These are phyloP conservation scores for Puccinia brachypodii DNA, from an alignment of 1,284 basidiomycete species.

Conservation along the genomic window DNA sequence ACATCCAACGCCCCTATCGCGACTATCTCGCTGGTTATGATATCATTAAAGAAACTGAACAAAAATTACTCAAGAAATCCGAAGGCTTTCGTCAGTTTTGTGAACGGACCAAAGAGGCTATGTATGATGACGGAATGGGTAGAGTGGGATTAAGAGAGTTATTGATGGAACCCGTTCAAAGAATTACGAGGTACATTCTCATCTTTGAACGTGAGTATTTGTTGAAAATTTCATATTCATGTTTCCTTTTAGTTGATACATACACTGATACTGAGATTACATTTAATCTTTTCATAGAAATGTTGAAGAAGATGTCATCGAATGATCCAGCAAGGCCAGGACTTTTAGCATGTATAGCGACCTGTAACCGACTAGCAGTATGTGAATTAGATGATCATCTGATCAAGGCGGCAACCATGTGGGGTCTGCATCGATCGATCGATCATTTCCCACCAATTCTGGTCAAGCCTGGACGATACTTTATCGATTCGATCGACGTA, in stretches of 20 bases:
- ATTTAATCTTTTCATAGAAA: constrained; percentile 48
- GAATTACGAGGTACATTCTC: constrained; percentile 92
- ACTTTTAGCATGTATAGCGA: constrained; percentile 78
- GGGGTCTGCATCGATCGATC: constrained; percentile 78
- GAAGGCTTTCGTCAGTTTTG: constrained; percentile 47
- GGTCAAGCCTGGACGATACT: constrained; percentile 79
- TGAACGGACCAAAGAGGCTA: constrained; percentile 46
- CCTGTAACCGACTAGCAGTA: constrained; percentile 84
- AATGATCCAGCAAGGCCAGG: constrained; percentile 60
- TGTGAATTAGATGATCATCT: constrained; percentile 92
- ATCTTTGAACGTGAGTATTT: constrained; percentile 69
- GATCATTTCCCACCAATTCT: constrained; percentile 85
- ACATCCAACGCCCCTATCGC: constrained; percentile 46
- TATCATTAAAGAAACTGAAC: constrained; percentile 44
- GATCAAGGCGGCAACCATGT: constrained; percentile 81
- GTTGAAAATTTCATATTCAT: constrained; percentile 36
- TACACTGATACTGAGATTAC: neutral
- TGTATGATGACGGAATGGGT: constrained; percentile 49
- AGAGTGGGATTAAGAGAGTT: constrained; percentile 82
- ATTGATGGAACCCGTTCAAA: constrained; percentile 99
- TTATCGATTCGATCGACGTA: constrained; percentile 90
- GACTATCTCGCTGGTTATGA: constrained; percentile 45
- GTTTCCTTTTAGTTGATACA: constrained; percentile 44
- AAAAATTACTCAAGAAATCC: constrained; percentile 40
- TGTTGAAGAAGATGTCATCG: constrained; percentile 51